Conservation (phyloP, 2,329 filamentous ascomycete genomes). For the Colletotrichum kahawae region DNA sequence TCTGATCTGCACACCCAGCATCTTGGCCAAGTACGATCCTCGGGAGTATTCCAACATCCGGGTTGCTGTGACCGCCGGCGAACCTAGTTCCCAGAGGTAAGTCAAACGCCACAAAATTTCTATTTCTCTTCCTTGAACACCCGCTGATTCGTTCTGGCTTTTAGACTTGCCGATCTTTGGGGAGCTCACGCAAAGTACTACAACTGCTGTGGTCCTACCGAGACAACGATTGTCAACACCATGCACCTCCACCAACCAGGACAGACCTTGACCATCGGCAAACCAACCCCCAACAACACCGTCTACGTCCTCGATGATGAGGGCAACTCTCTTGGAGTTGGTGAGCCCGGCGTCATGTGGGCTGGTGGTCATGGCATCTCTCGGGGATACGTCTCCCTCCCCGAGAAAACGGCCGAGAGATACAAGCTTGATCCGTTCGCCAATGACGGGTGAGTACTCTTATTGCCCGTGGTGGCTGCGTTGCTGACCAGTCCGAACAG, state of each 20-base stretch:
- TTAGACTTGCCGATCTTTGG: slow-evolving; percentile 58
- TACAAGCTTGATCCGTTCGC: slow-evolving; percentile 57
- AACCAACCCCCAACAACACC: slow-evolving; percentile 60
- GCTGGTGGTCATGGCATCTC: slow-evolving; percentile 61
- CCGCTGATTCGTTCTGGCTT: background rate
- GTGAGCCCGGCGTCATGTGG: slow-evolving; percentile 59
- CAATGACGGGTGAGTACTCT: slow-evolving; percentile 49
- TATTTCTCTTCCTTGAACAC: too few relatives aligned
- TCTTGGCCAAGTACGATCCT: slow-evolving; percentile 19
- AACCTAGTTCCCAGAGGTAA: slow-evolving; percentile 19
- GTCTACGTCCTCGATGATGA: slow-evolving; percentile 57
- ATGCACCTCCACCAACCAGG: slow-evolving; percentile 33
- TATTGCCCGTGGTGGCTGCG: fast-evolving
- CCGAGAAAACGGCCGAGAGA: slow-evolving; percentile 53
- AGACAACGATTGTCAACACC: slow-evolving; percentile 65
- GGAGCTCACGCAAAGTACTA: slow-evolving; percentile 52
- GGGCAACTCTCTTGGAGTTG: slow-evolving; percentile 46
- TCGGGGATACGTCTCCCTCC: slow-evolving; percentile 59
- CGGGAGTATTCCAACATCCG: slow-evolving; percentile 20
- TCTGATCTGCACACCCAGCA: slow-evolving; percentile 23
- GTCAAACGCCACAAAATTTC: background rate
- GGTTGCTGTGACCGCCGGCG: slow-evolving; percentile 21
- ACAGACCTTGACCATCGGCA: slow-evolving; percentile 55
- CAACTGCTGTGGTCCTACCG: slow-evolving; percentile 66
- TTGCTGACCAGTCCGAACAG: slow-evolving; percentile 28